phyloP scores from a whole-genome alignment of 495 filamentous ascomycete genomes.

The Neurospora pannonica region DNA sequence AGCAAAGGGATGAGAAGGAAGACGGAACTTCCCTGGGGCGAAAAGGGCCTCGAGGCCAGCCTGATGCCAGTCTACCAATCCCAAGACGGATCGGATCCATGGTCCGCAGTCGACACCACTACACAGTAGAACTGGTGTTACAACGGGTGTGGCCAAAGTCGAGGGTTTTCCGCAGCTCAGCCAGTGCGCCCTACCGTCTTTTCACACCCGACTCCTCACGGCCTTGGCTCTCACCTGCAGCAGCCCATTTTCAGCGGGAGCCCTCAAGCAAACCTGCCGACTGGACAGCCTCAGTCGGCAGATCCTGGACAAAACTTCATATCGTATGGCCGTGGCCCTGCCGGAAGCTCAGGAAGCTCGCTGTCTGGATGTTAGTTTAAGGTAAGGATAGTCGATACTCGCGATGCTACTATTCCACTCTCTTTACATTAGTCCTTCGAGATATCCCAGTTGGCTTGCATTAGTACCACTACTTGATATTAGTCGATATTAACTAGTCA shows the following conservation, averaged over 20 bases:
- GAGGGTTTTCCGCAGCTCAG: not conserved
- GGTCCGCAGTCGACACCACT: not conserved
- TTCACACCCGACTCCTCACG: not conserved
- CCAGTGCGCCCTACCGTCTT: not conserved
- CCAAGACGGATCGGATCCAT: not conserved
- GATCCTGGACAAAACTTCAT: not conserved
- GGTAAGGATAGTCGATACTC: not conserved
- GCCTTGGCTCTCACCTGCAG: not conserved
- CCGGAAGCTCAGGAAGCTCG: not conserved
- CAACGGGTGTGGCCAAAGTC: not conserved
- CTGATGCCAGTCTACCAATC: not conserved
- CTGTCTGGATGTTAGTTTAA: not conserved
- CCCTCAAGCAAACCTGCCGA: not conserved
- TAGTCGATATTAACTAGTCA: not conserved
- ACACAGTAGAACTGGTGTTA: not conserved
- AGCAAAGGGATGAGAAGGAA: not conserved
- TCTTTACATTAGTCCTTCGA: not conserved
- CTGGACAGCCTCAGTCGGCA: not conserved
- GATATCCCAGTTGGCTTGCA: not conserved
- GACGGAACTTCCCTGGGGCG: not conserved
- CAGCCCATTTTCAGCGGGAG: not conserved
- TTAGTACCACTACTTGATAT: not conserved
- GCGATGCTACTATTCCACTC: not conserved
- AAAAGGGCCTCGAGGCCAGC: not conserved
- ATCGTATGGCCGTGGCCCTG: not conserved